Percentiles rank a stretch among this genome's conserved stretches.
These are phyloP conservation scores for Neurospora sp. DNA, from an alignment of 495 filamentous ascomycete genomes.

Conservation along the genomic window DNA sequence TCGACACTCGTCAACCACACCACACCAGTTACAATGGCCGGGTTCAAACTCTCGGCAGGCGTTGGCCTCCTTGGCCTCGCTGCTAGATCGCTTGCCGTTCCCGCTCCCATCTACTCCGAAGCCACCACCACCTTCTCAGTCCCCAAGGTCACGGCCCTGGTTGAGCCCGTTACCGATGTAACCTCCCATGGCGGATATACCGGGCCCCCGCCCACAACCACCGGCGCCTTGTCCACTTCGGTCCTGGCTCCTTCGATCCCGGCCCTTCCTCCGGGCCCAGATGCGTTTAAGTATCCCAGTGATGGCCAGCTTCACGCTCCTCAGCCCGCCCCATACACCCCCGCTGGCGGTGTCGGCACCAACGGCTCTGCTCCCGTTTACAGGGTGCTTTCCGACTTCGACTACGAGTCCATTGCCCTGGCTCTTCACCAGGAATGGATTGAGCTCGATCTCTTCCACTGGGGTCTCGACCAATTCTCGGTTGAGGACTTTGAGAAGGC, in stretches of 20 bases:
- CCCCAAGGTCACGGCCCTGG: slow-evolving; percentile 11
- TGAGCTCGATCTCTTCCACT: slow-evolving; percentile 79
- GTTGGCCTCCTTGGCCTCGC: slow-evolving; percentile 14
- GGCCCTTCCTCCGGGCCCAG: slow-evolving; percentile 33
- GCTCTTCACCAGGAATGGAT: slow-evolving; percentile 78
- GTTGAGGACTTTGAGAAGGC: slow-evolving; percentile 58
- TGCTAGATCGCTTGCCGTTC: slow-evolving; percentile 14
- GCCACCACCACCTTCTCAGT: slow-evolving; percentile 26
- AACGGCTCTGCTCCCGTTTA: slow-evolving; percentile 69
- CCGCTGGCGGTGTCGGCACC: slow-evolving; percentile 69
- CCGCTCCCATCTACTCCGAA: slow-evolving; percentile 26
- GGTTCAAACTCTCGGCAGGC: slow-evolving; percentile 7
- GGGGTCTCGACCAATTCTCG: slow-evolving; percentile 62
- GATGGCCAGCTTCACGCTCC: slow-evolving; percentile 56
- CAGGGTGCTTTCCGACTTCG: slow-evolving; percentile 59
- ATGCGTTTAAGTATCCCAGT: slow-evolving; percentile 53
- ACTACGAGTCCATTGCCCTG: slow-evolving; percentile 61
- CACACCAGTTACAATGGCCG: slow-evolving; percentile 3
- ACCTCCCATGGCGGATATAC: slow-evolving; percentile 43
- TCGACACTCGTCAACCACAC: background rate
- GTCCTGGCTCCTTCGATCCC: slow-evolving; percentile 40
- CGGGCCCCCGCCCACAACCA: slow-evolving; percentile 48
- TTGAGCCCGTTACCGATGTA: slow-evolving; percentile 26
- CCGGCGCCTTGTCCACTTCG: slow-evolving; percentile 43
- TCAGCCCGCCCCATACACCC: slow-evolving; percentile 62